A percentile compares a stretch with the other conserved stretches of the same genome.
Conservation (phyloP, 148 eudicot species). For the Salicornia ramosissima region DNA sequence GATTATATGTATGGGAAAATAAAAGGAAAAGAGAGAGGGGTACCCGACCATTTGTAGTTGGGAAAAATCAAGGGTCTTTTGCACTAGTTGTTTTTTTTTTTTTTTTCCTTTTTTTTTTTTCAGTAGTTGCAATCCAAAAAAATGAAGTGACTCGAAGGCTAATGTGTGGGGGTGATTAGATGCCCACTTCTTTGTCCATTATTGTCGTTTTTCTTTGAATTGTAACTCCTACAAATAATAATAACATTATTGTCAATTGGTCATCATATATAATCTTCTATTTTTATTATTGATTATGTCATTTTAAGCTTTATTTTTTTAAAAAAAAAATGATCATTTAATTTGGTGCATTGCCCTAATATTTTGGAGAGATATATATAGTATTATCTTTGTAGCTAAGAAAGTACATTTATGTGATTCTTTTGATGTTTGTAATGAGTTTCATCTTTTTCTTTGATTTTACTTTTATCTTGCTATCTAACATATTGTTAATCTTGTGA, state of each 20-base stretch:
- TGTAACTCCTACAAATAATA: conserved; percentile 9
- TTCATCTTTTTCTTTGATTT: too few relatives aligned
- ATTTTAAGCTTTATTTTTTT: neutral
- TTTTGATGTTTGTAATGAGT: too few relatives aligned
- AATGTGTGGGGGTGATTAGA: conserved; percentile 28
- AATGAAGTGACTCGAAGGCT: conserved; percentile 17
- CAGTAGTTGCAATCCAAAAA: neutral
- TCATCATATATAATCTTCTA: too few relatives aligned
- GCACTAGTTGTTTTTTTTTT: neutral
- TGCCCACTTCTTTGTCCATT: conserved; percentile 24
- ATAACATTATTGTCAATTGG: conserved; percentile 3
- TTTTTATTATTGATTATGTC: conserved; percentile 17
- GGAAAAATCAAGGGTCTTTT: conserved; percentile 7
- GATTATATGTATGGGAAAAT: too few relatives aligned
- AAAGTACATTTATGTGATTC: neutral
- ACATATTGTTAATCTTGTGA: too few relatives aligned
- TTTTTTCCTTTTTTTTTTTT: too few relatives aligned
- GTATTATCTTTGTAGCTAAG: conserved; percentile 10
- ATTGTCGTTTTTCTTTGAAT: conserved; percentile 9
- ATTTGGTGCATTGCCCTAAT: neutral
- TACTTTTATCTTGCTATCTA: too few relatives aligned
- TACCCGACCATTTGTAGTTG: conserved; percentile 18
- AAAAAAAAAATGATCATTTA: conserved; percentile 13
- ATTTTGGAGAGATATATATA: conserved; percentile 17
- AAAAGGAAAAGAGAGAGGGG: neutral